Base-by-base conservation (phyloP, 441 rosid genomes). In the Pelargonium fulgidum region DNA sequence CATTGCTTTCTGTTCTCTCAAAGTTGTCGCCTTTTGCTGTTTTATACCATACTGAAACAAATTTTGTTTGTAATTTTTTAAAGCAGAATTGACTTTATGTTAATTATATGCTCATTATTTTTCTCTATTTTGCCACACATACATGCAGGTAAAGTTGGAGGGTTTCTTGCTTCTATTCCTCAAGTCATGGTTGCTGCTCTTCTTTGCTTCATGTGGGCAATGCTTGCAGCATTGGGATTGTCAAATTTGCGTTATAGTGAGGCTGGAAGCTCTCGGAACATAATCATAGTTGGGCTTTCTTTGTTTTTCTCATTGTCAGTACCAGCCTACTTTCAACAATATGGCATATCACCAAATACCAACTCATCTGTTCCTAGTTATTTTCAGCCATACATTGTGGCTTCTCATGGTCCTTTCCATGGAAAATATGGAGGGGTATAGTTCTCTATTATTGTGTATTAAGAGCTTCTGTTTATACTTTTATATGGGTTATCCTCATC, bases 161-260 rank as follows among this genome's bases (percentile, higher is more conserved):
- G 96, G 19, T 89, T 91, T 78, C 84, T 93, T 48, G 99, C 99
- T 77, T 91, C 95, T 2, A 91, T 91, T 75, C 99, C 97, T 14
- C 76, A 84, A 81, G 97, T 91, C 79, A 93, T 93, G 89, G 93
- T 91, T 75, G 99, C 95, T 65, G 89, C 96, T 67, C 95, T 93
- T 64, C 92, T 93, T 39, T 91, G 99, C 82, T 88, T 88, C 83
- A 93, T 93, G 99, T 93, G 96, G 97, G 99, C 90, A 65, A 85
- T 91, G 96, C 91, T 93, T 71, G 68, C 94, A 5, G 98, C 98
- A 20, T 83, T 91, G 72, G 98, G 98, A 65, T 78, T 93, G 74
- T 93, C 99, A 16, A 93, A 93, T 80, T 85, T 93, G 50, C 91
- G 99, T 1, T 93, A 93, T 41, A 93, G 97, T 64, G 99, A 91